Evolutionary conservation across 2,329 filamentous ascomycete genomes (phyloP).

Genomic region (Beauveria sp.): DNA sequence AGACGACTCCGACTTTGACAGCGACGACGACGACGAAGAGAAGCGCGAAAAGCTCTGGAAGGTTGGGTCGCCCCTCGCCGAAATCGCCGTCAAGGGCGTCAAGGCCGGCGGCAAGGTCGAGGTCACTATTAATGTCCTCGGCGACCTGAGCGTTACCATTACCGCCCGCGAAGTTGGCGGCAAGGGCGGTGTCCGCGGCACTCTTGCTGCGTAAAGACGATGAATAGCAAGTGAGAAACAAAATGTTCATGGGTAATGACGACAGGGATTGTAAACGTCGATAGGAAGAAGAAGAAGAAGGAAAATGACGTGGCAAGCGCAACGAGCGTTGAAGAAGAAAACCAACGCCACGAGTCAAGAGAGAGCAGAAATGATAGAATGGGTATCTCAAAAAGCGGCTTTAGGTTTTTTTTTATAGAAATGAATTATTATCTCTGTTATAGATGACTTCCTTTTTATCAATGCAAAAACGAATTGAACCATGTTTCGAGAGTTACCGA

Average conservation of each 20-base stretch:
- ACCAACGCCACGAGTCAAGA: too few species aligned
- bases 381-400: not conserved
- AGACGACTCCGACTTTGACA: slow-evolving; percentile 48
- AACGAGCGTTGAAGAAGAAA: too few species aligned
- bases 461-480: not conserved
- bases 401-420: slow-evolving; percentile 4
- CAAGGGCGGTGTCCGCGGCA: slow-evolving; percentile 74
- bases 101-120: slow-evolving; percentile 90
- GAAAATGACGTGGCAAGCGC: not conserved
- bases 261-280: not conserved
- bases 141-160: slow-evolving; percentile 71
- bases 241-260: not conserved
- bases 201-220: slow-evolving; percentile 22
- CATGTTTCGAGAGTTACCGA: too few species aligned
- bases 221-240: not conserved
- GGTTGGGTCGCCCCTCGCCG: slow-evolving; percentile 71
- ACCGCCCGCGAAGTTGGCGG: slow-evolving; percentile 79
- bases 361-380: not conserved
- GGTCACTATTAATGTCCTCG: slow-evolving; percentile 80
- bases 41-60: slow-evolving; percentile 88
- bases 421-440: not conserved
- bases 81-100: slow-evolving; percentile 73
- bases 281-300: not conserved
- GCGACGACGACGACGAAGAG: slow-evolving; percentile 70
- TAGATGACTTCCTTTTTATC: not conserved